Percentiles rank a stretch among this genome's conserved stretches.
Evolutionary conservation across 139 green algal species (phyloP).

Genomic region (Closterium sp.): DNA sequence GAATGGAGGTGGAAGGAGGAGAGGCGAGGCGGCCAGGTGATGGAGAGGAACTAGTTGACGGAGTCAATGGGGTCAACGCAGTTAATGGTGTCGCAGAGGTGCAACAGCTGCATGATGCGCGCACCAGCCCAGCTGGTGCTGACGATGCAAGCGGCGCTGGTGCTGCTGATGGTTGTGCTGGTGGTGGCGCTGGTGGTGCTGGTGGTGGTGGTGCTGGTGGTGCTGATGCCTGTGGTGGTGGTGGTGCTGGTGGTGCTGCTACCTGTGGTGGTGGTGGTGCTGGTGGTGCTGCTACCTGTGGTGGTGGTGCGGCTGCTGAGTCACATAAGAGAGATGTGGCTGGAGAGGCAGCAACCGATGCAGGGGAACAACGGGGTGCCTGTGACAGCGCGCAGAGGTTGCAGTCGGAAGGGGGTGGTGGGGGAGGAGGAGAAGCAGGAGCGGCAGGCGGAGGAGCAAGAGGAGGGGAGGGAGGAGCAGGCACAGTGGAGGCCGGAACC

Average conservation of each 20-base stretch:
- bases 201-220: neutral
- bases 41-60: neutral
- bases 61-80: neutral
- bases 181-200: neutral
- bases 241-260: too few species aligned
- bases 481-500: neutral
- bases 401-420: neutral
- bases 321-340: neutral
- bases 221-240: too few species aligned
- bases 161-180: too few species aligned
- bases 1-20: neutral
- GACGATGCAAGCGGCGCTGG: too few species aligned
- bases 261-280: neutral
- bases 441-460: neutral
- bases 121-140: neutral
- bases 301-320: neutral
- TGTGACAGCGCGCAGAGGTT: neutral
- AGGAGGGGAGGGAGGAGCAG: neutral
- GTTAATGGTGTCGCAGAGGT: neutral
- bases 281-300: neutral
- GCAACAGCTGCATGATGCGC: neutral
- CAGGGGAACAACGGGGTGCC: neutral
- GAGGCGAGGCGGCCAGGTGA: neutral
- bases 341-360: neutral
- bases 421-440: neutral